Evolutionary conservation across 2,329 filamentous ascomycete genomes (phyloP).

Genomic region (Sporothrix mexicana): DNA sequence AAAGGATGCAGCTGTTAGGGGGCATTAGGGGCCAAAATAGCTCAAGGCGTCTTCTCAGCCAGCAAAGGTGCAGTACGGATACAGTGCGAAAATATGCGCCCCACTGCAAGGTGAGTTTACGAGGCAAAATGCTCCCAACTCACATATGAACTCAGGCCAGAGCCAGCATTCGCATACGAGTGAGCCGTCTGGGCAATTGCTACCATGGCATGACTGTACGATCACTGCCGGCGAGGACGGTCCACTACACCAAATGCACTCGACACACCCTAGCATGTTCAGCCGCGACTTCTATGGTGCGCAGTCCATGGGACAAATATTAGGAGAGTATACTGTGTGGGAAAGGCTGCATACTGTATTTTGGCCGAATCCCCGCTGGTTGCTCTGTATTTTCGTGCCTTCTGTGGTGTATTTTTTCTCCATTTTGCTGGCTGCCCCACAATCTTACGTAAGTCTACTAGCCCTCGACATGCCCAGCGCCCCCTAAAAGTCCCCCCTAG

Average conservation of each 20-base stretch:
- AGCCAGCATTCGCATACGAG: too few species aligned
- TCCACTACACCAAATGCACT: too few species aligned
- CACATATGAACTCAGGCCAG: too few species aligned
- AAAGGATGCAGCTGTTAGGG: neutral
- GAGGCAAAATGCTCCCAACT: too few species aligned
- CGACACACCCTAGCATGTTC: neutral
- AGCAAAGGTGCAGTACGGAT: neutral
- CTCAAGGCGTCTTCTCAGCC: neutral
- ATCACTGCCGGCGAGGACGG: too few species aligned
- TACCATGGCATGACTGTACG: too few species aligned
- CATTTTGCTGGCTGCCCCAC: neutral
- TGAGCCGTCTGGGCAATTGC: too few species aligned
- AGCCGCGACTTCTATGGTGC: neutral
- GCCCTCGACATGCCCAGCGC: neutral
- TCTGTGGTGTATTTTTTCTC: conserved; percentile 14
- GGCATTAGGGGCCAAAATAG: conserved; percentile 1
- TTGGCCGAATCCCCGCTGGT: neutral
- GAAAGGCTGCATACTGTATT: neutral
- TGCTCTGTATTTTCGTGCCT: neutral
- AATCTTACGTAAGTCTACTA: conserved; percentile 1
- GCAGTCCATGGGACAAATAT: neutral
- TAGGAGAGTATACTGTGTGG: too few species aligned
- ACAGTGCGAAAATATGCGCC: neutral
- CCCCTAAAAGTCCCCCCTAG: neutral
- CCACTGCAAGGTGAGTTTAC: neutral